Evolutionary conservation across 148 eudicot species (phyloP).

Genomic region (Chenopodium berlandieri): DNA sequence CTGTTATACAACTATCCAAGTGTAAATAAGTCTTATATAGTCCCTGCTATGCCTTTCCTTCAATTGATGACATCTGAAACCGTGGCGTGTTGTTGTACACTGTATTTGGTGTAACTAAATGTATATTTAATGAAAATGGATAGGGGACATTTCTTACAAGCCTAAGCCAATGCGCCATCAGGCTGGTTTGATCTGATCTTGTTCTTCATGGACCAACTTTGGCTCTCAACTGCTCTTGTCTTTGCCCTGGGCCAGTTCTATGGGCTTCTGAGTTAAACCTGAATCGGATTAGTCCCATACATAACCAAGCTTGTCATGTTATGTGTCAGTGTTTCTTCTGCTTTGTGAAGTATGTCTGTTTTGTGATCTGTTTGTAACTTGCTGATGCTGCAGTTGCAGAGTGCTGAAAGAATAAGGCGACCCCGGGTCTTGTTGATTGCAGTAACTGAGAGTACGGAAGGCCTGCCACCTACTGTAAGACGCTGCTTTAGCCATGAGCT

Average conservation of each 20-base stretch:
- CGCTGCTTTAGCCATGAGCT: slow-evolving; percentile 97
- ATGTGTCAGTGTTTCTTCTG: background rate
- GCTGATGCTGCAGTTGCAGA: slow-evolving; percentile 43
- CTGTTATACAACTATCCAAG: background rate
- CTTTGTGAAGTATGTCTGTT: background rate
- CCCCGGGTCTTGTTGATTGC: slow-evolving; percentile 69
- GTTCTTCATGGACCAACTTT: background rate
- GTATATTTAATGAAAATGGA: background rate
- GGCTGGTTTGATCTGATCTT: background rate
- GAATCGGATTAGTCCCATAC: background rate
- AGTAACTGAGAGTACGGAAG: slow-evolving; percentile 79
- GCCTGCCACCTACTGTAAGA: slow-evolving; percentile 80
- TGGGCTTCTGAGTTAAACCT: background rate
- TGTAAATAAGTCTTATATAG: background rate
- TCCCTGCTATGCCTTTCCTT: background rate
- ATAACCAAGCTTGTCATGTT: background rate
- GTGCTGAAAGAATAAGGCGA: slow-evolving; percentile 37
- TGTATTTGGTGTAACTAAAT: background rate
- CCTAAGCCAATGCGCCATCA: background rate
- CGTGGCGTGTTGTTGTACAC: background rate
- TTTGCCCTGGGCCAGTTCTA: background rate
- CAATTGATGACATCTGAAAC: background rate
- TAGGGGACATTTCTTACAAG: background rate
- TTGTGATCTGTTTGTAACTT: slow-evolving; percentile 15
- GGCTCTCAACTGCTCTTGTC: background rate